Evolutionary conservation across 495 filamentous ascomycete species (phyloP).

Genomic region (Tuber melanosporum): DNA sequence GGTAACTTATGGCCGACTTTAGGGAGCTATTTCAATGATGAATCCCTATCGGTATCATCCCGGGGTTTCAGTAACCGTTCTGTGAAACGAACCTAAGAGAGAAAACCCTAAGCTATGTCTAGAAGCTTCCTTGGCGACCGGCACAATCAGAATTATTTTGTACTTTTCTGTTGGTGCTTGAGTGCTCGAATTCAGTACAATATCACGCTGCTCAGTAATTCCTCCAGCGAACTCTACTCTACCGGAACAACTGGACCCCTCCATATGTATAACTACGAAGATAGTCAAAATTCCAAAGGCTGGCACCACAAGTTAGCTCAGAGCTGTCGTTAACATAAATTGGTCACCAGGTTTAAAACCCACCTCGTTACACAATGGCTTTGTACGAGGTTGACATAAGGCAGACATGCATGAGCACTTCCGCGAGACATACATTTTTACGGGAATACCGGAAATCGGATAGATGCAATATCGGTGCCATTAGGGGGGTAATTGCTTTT

Average conservation of each 20-base stretch:
- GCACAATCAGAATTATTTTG: background rate
- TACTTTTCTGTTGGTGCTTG: background rate
- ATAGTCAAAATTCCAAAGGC: too few relatives aligned
- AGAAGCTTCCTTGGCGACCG: background rate
- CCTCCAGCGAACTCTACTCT: too few relatives aligned
- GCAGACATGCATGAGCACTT: background rate
- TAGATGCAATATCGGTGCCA: background rate
- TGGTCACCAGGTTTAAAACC: too few relatives aligned
- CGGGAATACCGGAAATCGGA: background rate
- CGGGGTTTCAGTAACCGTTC: background rate
- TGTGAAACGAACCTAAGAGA: background rate
- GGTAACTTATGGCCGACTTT: too few relatives aligned
- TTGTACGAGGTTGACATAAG: background rate
- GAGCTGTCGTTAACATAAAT: too few relatives aligned
- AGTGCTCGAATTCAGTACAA: too few relatives aligned
- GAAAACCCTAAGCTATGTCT: background rate
- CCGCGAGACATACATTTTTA: background rate
- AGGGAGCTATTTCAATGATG: background rate
- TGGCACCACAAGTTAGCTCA: too few relatives aligned
- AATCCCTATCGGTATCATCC: background rate
- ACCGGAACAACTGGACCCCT: too few relatives aligned
- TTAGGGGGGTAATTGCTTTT: background rate
- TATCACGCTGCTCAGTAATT: too few relatives aligned
- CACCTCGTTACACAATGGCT: background rate
- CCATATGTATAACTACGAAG: too few relatives aligned